These are phyloP conservation scores for Cymbidium sinense DNA, from an alignment of 106 monocot species.

Conservation along the genomic window DNA sequence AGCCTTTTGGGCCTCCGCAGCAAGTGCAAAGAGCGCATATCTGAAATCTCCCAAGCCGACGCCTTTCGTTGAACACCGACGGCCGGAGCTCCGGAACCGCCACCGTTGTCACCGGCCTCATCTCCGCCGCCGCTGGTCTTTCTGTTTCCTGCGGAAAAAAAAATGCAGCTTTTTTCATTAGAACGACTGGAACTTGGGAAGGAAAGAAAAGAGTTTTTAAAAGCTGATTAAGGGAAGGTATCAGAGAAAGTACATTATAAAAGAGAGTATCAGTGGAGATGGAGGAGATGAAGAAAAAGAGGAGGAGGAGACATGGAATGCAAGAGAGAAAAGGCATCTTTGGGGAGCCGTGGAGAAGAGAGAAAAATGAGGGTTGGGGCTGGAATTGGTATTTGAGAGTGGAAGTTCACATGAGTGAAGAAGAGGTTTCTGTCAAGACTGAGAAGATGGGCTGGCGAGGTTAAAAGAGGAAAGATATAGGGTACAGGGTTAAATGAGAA, in stretches of 20 bases:
- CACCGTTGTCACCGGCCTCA: background rate
- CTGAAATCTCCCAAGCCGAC: slow-evolving; percentile 63
- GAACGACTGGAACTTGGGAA: background rate
- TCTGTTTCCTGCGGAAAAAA: background rate
- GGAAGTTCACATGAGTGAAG: background rate
- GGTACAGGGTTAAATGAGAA: too few species aligned
- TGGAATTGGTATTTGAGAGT: too few species aligned
- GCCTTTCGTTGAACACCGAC: slow-evolving; percentile 6
- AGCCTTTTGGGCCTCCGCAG: slow-evolving; percentile 69
- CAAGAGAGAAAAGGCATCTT: slow-evolving; percentile 3
- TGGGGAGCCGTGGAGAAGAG: background rate
- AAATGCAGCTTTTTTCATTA: slow-evolving; percentile 7
- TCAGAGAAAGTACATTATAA: background rate
- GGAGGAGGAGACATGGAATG: slow-evolving; percentile 1
- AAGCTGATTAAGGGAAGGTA: background rate
- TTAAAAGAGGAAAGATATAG: background rate
- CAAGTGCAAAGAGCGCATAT: slow-evolving; percentile 91
- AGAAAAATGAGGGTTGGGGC: background rate
- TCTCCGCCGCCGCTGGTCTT: background rate
- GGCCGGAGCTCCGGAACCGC: background rate
- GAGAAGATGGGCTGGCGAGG: background rate
- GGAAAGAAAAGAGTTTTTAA: background rate
- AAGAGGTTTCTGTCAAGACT: background rate
- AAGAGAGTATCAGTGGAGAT: background rate
- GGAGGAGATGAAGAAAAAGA: background rate